phyloP scores from a whole-genome alignment of 495 filamentous ascomycete species.

The Filosporella fistucella region DNA sequence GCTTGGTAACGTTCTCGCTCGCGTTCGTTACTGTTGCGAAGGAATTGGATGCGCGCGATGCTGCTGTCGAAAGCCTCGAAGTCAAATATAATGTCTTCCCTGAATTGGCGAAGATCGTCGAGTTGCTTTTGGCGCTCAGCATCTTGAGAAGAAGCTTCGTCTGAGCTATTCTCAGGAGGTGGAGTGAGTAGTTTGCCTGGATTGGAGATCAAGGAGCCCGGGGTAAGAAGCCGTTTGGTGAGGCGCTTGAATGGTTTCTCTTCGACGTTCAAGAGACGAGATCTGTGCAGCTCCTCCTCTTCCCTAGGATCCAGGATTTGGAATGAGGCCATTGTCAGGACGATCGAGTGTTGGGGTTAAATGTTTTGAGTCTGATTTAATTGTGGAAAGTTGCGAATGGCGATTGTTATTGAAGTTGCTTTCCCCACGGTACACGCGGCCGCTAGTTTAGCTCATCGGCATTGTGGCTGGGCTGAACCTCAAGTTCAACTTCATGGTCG shows the following conservation, averaged over 20 bases:
- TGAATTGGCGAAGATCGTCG: slow-evolving; percentile 55
- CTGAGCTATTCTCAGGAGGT: slow-evolving; percentile 58
- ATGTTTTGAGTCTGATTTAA: no score
- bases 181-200: slow-evolving; percentile 57
- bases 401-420: no score
- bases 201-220: slow-evolving; percentile 53
- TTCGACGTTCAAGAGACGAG: slow-evolving; percentile 86
- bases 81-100: slow-evolving; percentile 82
- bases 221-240: slow-evolving; percentile 68
- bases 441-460: no score
- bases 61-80: slow-evolving; percentile 85
- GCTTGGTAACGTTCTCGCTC: slow-evolving; percentile 84
- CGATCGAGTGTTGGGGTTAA: no score
- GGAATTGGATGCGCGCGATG: slow-evolving; percentile 83
- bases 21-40: slow-evolving; percentile 72
- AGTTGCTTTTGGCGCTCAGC: slow-evolving; percentile 39
- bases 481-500: no score
- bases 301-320: slow-evolving; percentile 44
- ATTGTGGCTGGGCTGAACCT: no score
- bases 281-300: slow-evolving; percentile 84
- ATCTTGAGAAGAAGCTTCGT: slow-evolving; percentile 31
- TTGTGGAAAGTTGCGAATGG: no score
- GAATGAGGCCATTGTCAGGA: slow-evolving; percentile 27
- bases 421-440: no score
- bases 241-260: slow-evolving; percentile 90